Evolutionary conservation across 2,329 filamentous ascomycete genomes (phyloP).

Genomic region (Fusarium avenaceum): DNA sequence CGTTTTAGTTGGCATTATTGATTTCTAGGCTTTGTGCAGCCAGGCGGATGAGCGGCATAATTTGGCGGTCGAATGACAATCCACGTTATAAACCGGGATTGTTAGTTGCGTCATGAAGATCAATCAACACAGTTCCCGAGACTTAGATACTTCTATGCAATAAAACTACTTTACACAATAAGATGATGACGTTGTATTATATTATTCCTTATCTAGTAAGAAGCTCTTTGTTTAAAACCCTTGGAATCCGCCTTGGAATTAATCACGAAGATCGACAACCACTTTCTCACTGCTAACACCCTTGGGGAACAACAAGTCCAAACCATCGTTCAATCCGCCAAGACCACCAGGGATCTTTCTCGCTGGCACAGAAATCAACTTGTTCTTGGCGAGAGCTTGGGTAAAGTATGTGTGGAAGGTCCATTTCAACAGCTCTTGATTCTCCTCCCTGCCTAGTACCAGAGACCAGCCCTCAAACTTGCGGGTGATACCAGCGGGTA

Average conservation of each 20-base stretch:
- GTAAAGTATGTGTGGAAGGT: slow-evolving; percentile 36
- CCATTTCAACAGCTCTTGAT: slow-evolving; percentile 30
- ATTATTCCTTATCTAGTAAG: neutral
- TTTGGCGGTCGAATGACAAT: neutral
- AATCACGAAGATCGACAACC: slow-evolving; percentile 32
- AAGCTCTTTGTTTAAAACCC: neutral
- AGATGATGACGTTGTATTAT: neutral
- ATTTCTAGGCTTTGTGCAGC: neutral
- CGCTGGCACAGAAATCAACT: slow-evolving; percentile 23
- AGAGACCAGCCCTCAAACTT: slow-evolving; percentile 41
- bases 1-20: neutral
- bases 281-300: slow-evolving; percentile 41
- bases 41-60: neutral
- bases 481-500: slow-evolving; percentile 30
- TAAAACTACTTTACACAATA: neutral
- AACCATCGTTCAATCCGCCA: slow-evolving; percentile 25
- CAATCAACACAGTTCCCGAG: neutral
- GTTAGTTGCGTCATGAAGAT: neutral
- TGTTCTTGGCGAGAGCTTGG: slow-evolving; percentile 21
- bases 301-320: slow-evolving; percentile 27
- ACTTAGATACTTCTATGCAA: neutral
- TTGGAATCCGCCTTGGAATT: neutral
- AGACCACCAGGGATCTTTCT: slow-evolving; percentile 37
- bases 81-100: neutral
- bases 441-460: slow-evolving; percentile 34